Conservation (phyloP, 108 stramenopile species). For the Pseudonitzschia multiseries region DNA sequence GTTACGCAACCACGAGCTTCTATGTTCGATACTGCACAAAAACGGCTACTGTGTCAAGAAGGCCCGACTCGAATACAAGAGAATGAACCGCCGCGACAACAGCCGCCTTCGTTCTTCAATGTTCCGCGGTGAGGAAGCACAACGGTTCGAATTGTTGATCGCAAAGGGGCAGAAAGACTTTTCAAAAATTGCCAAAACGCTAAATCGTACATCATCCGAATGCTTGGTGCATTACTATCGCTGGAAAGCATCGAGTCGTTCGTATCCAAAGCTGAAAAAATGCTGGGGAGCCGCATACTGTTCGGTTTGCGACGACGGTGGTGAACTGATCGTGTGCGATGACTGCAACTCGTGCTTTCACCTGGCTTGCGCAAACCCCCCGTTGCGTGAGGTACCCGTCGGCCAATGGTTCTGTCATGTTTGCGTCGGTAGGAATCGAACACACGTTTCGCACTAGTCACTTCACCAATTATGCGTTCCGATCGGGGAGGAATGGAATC, state of each 20-base stretch:
- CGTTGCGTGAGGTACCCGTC: constrained; percentile 61
- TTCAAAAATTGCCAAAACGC: constrained; percentile 43
- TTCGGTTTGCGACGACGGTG: constrained; percentile 55
- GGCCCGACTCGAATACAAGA: constrained; percentile 27
- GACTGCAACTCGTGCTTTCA: constrained; percentile 75
- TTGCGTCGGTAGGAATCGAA: constrained; percentile 29
- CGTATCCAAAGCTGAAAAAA: constrained; percentile 42
- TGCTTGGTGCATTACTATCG: constrained; percentile 64
- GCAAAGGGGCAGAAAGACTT: constrained; percentile 44
- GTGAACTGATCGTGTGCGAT: constrained; percentile 68
- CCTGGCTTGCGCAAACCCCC: constrained; percentile 63
- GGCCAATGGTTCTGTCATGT: constrained; percentile 79
- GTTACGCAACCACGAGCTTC: constrained; percentile 42
- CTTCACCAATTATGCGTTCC: too few relatives aligned
- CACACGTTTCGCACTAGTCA: not conserved
- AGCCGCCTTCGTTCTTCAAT: not conserved
- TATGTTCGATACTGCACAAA: constrained; percentile 44
- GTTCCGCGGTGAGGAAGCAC: not conserved
- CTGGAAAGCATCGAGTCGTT: constrained; percentile 34
- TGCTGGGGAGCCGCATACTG: constrained; percentile 55
- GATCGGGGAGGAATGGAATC: too few relatives aligned
- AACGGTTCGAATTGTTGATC: constrained; percentile 20
- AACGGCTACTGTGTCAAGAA: constrained; percentile 41
- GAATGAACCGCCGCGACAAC: not conserved
- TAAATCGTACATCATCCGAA: constrained; percentile 43